Evolutionary conservation across 1,139 yeast species (phyloP), one percentile per base, ranked within the genome.

Genomic region (Yamadazyma triangularis): DNA sequence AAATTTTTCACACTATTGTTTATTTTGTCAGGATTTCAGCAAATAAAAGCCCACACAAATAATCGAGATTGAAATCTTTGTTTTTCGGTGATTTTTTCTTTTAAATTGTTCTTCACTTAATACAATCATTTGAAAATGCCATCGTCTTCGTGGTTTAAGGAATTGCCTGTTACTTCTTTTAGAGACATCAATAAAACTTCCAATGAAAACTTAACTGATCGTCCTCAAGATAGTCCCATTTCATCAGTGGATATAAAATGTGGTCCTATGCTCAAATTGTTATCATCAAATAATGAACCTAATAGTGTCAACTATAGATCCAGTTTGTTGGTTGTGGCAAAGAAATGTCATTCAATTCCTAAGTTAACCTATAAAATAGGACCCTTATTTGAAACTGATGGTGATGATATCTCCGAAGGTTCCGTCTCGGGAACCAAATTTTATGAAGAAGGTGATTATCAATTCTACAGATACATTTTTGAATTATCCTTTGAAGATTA

Each of bases 201-300:
- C 25, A 53, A 56, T 8, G 47, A 45, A 26, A 42, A 49, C 15
- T 52, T 53, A 5, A 45, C 47, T 8, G 41, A 45, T 13, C 40
- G 48, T 23, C 70, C 70, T 1, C 35, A 28, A 10, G 49, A 50
- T 4, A 53, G 52, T 10, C 53, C 54, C 13, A 38, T 60, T 20
- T 58, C 51, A 5, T 60, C 48, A 3, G 47, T 74, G n/a, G 66
- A 73, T 31, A 64, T 80, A 29, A 62, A 69, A 39, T 82, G 91
- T 51, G 96, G 96, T 1, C 96, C 96, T 0, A 63, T 80, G 23
- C 58, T 88, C 35, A 65, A 91, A 37, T 70, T 81, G 33, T 60
- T 76, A 35, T 88, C 84, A 4, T 73, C 81, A 39, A 62, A 71
- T 24, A 77, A 71, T 41, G 54, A 70, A 18, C 61, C 62, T 1